Evolutionary conservation across 176 grass and related monocot species (phyloP).

Genomic region (Oryza officinalis): DNA sequence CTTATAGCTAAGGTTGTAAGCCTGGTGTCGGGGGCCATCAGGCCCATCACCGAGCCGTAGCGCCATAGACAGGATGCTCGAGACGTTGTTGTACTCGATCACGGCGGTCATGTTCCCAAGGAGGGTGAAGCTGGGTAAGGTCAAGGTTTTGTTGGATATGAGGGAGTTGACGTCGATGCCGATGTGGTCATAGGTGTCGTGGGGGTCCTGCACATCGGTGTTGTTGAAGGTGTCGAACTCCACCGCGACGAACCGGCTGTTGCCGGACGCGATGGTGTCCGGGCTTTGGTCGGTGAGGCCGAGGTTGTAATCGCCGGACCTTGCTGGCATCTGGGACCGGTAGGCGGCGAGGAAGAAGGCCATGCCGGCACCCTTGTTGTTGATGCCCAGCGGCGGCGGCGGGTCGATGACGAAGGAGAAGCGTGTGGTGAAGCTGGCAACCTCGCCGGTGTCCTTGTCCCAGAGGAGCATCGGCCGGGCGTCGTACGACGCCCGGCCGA

Average conservation of each 20-base stretch:
- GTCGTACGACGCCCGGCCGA: slow-evolving; percentile 8
- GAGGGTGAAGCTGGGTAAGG: not conserved
- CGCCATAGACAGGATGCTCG: slow-evolving; percentile 9
- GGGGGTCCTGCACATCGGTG: not conserved
- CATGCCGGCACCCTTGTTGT: slow-evolving; percentile 24
- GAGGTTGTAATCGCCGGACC: not conserved
- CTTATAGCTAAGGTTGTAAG: not conserved
- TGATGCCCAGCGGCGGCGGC: too few relatives aligned
- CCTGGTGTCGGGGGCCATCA: too few relatives aligned
- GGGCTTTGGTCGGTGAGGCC: slow-evolving; percentile 10
- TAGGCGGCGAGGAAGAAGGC: slow-evolving; percentile 36
- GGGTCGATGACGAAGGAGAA: slow-evolving; percentile 22
- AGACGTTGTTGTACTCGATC: not conserved
- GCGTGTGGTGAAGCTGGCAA: slow-evolving; percentile 30
- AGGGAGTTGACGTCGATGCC: slow-evolving; percentile 21
- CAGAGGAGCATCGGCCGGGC: slow-evolving; percentile 21
- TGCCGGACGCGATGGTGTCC: not conserved
- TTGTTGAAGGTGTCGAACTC: slow-evolving; percentile 38
- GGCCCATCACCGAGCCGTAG: not conserved
- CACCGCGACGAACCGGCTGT: slow-evolving; percentile 25
- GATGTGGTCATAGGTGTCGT: slow-evolving; percentile 5
- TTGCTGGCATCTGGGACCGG: not conserved
- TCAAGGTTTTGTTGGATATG: too few relatives aligned
- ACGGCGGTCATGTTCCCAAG: not conserved
- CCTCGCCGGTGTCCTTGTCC: slow-evolving; percentile 24